Evolutionary conservation across 495 filamentous ascomycete species (phyloP), one percentile per base, ranked within the genome.

Genomic region (Pyrenula massariospora): DNA sequence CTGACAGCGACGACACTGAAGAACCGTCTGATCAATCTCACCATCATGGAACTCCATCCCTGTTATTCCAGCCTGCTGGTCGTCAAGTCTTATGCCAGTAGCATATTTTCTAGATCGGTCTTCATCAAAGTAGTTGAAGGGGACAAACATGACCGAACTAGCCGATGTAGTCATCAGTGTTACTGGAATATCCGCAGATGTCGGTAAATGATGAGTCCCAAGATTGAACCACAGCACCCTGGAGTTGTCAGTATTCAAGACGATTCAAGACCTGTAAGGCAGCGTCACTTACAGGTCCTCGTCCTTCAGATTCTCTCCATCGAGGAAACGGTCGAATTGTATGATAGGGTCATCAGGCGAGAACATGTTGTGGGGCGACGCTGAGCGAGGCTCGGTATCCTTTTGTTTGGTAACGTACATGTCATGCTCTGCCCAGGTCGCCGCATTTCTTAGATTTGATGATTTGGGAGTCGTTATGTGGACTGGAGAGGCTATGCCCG

Each of bases 201-300:
- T 73, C 15, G 80, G 79, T 21, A 82, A 63, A 60, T 82, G 80
- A 60, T 83, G 78, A 69, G 77, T 80, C 19, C 79, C 79, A 8
- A 84, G 65, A 59, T 81, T 79, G 60, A 42, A 42, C 31, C 31
- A 42, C 15, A 42, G 8, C 5, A 42, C 31, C 8, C 47, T 47
- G 12, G 31, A 42, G 31, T 42, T 42, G 15, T 5, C 31, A 42
- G 8, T 8, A 42, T 42, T 15, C 31, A 15, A 15, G 15, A 42
- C 8, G 15, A 42, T 15, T n/a, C n/a, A n/a, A n/a, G n/a, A n/a
- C n/a, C n/a, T n/a, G n/a, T n/a, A n/a, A n/a, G n/a, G n/a, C n/a
- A n/a, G n/a, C 31, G 15, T 42, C 8, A 42, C 31, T 42, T 42
- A 42, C 1, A 84, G 55, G 60, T 82, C 82, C 59, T 79, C 78